phyloP scores from a whole-genome alignment of 2,329 filamentous ascomycete genomes.

The Karstenula rhodostoma region DNA sequence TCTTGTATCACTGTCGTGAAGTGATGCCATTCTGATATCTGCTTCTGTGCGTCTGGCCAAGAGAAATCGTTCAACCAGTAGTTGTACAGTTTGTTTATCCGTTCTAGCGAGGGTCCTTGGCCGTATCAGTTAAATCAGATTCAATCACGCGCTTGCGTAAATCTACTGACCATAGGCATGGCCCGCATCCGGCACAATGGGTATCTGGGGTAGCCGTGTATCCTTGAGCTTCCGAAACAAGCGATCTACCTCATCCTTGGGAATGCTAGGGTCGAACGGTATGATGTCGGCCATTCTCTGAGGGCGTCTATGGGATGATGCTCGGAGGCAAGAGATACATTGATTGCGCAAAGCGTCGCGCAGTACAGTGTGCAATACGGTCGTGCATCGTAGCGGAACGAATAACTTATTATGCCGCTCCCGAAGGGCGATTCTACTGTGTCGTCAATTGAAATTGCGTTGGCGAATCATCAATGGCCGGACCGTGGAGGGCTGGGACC shows the following conservation, averaged over 20 bases:
- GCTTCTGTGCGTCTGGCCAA: constrained; percentile 42
- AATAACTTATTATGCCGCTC: not conserved
- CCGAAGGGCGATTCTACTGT: not conserved
- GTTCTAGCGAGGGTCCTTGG: constrained; percentile 36
- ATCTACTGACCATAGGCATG: constrained; percentile 42
- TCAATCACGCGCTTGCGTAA: not conserved
- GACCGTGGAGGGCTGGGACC: not conserved
- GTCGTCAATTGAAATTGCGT: not conserved
- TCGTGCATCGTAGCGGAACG: not conserved
- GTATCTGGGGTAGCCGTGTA: constrained; percentile 40
- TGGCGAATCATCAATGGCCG: not conserved
- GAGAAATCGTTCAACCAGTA: constrained; percentile 46
- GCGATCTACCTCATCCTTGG: constrained; percentile 45
- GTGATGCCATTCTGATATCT: constrained; percentile 46
- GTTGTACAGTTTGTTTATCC: constrained; percentile 45
- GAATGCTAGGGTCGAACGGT: constrained; percentile 46
- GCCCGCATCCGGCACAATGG: constrained; percentile 48
- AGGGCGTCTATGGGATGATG: not conserved
- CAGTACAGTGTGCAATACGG: not conserved
- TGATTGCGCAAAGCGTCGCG: not conserved
- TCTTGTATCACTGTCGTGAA: constrained; percentile 47
- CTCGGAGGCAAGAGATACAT: not conserved
- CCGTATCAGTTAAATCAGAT: not conserved
- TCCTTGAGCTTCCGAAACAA: constrained; percentile 48
- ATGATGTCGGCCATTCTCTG: constrained; percentile 32